Evolutionary conservation across 129 eudicot genomes (phyloP), one percentile per base, ranked within the genome.

Genomic region (Chrysanthemum makinoi): DNA sequence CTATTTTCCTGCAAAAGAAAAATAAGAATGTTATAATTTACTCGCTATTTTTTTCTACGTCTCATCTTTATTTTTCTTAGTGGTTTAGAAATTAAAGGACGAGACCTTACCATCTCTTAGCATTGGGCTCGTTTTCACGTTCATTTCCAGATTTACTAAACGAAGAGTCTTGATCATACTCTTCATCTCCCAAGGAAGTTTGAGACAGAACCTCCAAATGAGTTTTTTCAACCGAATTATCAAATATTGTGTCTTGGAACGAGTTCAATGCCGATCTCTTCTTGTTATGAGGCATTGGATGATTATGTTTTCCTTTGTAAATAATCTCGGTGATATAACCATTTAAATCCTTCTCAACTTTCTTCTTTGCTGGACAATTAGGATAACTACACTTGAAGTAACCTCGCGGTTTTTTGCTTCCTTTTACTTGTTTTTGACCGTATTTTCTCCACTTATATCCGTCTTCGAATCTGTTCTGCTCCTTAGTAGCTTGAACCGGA

Each of bases 401-500:
- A 73, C 97, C 90, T 55, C 96, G 84, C 0, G 96, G 97, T 81
- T 84, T 95, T 61, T 90, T 83, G 65, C 91, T 87, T 69, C 97
- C 97, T 75, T 88, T 95, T 12, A 95, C 96, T 78, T 86, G 96
- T 49, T 95, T 95, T 58, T 95, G 91, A 44, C 99, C 99, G 39
- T 95, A 95, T 70, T 95, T 95, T 70, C 97, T 83, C 99, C 99
- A 95, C 33, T 86, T 88, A 81, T 95, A 95, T 16, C 99, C 97
- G 47, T 95, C 99, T 11, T 95, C 88, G 56, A 85, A 79, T 80
- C 67, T 86, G 64, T 72, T 72, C 75, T 89, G 87, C 62, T 86
- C 90, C 73, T 89, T 77, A 20, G 49, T 64, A 39, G 74, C 80
- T 72, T 88, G 87, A 30, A 83, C 76, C 65, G 77, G 82, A 62